These are phyloP conservation scores for Grifola frondosa DNA, from an alignment of 1,284 basidiomycete genomes.

Conservation along the genomic window DNA sequence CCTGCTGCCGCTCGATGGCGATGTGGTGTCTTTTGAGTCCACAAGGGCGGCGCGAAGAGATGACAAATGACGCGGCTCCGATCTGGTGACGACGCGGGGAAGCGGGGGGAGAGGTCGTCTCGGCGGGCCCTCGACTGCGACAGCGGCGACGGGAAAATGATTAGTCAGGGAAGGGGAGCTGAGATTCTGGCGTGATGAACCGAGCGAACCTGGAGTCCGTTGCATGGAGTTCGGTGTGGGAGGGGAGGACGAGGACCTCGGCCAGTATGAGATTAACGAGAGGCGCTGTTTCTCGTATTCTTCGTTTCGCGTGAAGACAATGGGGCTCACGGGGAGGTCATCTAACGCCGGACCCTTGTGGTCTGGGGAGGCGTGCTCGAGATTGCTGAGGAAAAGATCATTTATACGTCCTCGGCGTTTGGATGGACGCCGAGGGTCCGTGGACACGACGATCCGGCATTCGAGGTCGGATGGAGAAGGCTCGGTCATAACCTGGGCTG, in stretches of 20 bases:
- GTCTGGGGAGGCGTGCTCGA: too few species aligned
- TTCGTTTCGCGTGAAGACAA: constrained; percentile 15
- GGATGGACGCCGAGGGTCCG: constrained; percentile 10
- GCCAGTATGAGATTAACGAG: constrained; percentile 7
- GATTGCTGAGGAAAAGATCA: constrained; percentile 14
- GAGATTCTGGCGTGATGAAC: constrained; percentile 13
- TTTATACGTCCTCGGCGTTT: too few species aligned
- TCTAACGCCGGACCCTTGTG: too few species aligned
- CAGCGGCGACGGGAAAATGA: constrained; percentile 1
- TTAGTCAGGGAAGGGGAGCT: constrained; percentile 14
- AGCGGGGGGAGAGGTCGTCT: constrained; percentile 17
- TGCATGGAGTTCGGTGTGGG: constrained; percentile 4
- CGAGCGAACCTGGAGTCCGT: constrained; percentile 7
- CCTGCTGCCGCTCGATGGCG: constrained; percentile 14
- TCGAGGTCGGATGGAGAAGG: constrained; percentile 9
- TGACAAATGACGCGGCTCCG: too few species aligned
- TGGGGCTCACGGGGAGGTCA: constrained; percentile 16
- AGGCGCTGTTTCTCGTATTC: constrained; percentile 14
- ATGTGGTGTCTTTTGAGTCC: too few species aligned
- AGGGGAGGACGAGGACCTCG: constrained; percentile 10
- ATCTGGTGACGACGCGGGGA: constrained; percentile 14
- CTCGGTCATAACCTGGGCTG: constrained; percentile 10
- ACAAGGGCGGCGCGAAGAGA: too few species aligned
- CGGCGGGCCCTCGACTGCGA: constrained; percentile 10
- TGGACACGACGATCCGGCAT: constrained; percentile 9